Evolutionary conservation across 148 eudicot species (phyloP), one percentile per base, ranked within the genome.

Genomic region (Rhododendron ovatum): DNA sequence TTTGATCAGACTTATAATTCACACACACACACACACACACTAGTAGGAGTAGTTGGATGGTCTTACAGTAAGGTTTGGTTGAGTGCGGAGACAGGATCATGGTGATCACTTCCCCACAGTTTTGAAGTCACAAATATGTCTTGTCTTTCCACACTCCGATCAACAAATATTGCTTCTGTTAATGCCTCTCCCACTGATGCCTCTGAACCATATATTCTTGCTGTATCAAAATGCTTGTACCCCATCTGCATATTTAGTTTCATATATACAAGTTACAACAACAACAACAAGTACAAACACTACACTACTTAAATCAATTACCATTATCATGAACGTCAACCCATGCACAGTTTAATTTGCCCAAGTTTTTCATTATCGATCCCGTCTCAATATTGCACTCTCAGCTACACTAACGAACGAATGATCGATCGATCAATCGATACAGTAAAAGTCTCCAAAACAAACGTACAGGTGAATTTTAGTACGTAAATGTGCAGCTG

Each of bases 81-180:
- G 45, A 93, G 93, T 3, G 94, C 95, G 13, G 92, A 90, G 48
- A 90, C 88, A 15, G 95, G 94, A 84, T 93, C 91, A 82, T 93
- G 92, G 75, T 93, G 95, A 84, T 93, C 93, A 89, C 93, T 90
- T 59, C 92, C 84, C 95, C 95, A 93, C 26, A 93, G 89, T 84
- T 93, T 93, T 7, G 95, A 90, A 12, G 94, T 93, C 15, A 93
- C 86, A 55, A 92, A 92, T 37, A 92, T 57, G 75, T 87, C 89
- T 80, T 89, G 85, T 86, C 95, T 89, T 15, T 88, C 86, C 8
- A 89, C 80, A 11, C 69, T 17, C 50, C 89, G 90, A 59, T 88
- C 84, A 75, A 28, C 22, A 78, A 41, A 41, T 41, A 93, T 93
- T 30, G 95, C 94, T 43, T 89, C 90, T 74, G 47, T 82, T 69